Conservation (phyloP, 2,329 filamentous ascomycete genomes). For the Chaetoscypha palmicola region DNA sequence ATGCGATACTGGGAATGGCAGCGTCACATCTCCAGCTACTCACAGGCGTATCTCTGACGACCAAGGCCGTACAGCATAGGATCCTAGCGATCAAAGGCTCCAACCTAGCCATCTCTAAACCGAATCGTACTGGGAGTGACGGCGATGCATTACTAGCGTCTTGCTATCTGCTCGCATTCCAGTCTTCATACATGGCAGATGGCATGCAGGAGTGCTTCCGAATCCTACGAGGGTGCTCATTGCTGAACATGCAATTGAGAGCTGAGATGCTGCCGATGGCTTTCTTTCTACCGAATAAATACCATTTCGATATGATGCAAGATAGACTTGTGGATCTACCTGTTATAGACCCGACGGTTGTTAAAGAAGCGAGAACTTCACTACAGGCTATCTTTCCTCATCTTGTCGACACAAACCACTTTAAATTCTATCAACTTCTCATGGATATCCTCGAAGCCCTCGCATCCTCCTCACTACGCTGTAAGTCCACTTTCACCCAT, state of each 20-base stretch:
- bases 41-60: slow-evolving; percentile 24
- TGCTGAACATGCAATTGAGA: slow-evolving; percentile 49
- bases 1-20: slow-evolving; percentile 60
- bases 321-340: slow-evolving; percentile 42
- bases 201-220: slow-evolving; percentile 55
- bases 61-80: slow-evolving; percentile 55
- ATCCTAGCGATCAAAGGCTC: slow-evolving; percentile 57
- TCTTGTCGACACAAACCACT: slow-evolving; percentile 36
- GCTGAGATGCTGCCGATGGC: slow-evolving; percentile 44
- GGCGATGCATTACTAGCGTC: slow-evolving; percentile 53
- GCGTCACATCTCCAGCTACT: slow-evolving; percentile 58
- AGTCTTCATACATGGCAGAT: slow-evolving; percentile 50
- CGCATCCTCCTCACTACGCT: slow-evolving; percentile 21
- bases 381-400: slow-evolving; percentile 39
- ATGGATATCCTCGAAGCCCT: slow-evolving; percentile 36
- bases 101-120: slow-evolving; percentile 45
- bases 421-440: slow-evolving; percentile 40
- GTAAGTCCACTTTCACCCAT: slow-evolving; percentile 10
- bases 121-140: slow-evolving; percentile 40
- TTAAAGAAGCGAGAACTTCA: slow-evolving; percentile 39
- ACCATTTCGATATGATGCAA: slow-evolving; percentile 37
- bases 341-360: slow-evolving; percentile 39
- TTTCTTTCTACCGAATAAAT: slow-evolving; percentile 37
- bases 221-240: slow-evolving; percentile 50
- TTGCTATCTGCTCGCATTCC: slow-evolving; percentile 53